A percentile compares a stretch with the other conserved stretches of the same genome.
phyloP scores from a whole-genome alignment of 768 basidiomycete species.

The Cyathus striatus region DNA sequence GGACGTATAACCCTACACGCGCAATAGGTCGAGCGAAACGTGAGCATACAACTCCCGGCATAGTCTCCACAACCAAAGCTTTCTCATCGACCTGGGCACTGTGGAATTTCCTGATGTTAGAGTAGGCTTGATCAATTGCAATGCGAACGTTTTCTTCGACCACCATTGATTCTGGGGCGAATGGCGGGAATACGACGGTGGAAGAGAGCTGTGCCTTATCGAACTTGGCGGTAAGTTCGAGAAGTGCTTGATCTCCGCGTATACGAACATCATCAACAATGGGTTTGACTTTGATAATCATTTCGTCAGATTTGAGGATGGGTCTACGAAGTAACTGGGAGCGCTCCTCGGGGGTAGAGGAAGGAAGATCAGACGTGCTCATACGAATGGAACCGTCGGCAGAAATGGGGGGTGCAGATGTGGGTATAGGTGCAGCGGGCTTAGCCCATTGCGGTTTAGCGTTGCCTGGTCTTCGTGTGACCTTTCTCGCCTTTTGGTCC shows the following conservation, averaged over 20 bases:
- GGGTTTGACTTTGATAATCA: conserved; percentile 91
- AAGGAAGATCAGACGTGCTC: conserved; percentile 63
- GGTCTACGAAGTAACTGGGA: conserved; percentile 77
- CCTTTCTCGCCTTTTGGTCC: conserved; percentile 80
- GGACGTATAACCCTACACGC: conserved; percentile 94
- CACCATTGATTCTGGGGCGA: conserved; percentile 54
- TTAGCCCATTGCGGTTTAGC: conserved; percentile 81
- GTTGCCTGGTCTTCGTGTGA: conserved; percentile 84
- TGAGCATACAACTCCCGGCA: conserved; percentile 96
- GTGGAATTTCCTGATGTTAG: conserved; percentile 90
- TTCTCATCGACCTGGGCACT: conserved; percentile 74
- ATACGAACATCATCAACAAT: conserved; percentile 85
- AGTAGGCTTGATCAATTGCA: conserved; percentile 88
- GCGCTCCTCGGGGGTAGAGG: conserved; percentile 46
- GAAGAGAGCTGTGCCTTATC: conserved; percentile 74
- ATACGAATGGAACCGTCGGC: conserved; percentile 59
- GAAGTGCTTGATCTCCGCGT: conserved; percentile 82
- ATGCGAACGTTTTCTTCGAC: conserved; percentile 60
- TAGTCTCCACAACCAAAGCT: conserved; percentile 84
- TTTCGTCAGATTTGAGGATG: conserved; percentile 80
- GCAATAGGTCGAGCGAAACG: conserved; percentile 94
- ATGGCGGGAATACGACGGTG: conserved; percentile 78
- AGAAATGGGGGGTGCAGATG: conserved; percentile 8
- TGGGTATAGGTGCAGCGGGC: conserved; percentile 15
- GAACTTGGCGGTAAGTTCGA: conserved; percentile 89